Conservation (phyloP, 1,284 basidiomycete genomes). For the Cutaneotrichosporon mucoides region DNA sequence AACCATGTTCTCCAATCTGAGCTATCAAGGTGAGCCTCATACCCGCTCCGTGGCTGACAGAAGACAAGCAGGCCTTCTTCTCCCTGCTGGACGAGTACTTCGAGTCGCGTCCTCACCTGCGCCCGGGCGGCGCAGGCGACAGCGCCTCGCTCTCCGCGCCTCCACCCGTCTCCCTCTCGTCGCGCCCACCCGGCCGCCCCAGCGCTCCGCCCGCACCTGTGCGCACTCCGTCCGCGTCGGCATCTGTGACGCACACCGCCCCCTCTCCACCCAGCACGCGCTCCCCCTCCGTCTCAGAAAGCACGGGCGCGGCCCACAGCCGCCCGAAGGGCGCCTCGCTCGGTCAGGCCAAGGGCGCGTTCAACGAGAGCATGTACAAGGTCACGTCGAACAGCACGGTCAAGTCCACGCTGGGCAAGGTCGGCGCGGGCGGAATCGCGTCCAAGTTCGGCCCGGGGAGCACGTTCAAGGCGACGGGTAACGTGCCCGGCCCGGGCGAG, state of each 20-base stretch:
- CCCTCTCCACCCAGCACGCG: no score
- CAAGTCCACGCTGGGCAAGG: conserved; percentile 16
- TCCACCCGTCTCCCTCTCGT: background rate
- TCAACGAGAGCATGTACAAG: conserved; percentile 11
- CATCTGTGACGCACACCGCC: no score
- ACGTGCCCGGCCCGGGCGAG: background rate
- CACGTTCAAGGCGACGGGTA: background rate
- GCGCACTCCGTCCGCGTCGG: background rate
- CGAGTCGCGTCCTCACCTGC: conserved; percentile 39
- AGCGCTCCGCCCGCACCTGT: background rate
- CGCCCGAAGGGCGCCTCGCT: background rate
- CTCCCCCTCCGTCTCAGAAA: no score
- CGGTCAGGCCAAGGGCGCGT: background rate
- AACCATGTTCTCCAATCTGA: conserved; percentile 2
- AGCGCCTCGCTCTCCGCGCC: background rate
- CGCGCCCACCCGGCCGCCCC: background rate
- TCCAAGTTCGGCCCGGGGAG: background rate
- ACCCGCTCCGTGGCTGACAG: background rate
- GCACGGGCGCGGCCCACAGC: no score
- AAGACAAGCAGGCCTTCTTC: conserved; percentile 42
- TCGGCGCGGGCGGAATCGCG: conserved; percentile 19
- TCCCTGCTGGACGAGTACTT: conserved; percentile 47
- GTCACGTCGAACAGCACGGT: conserved; percentile 14
- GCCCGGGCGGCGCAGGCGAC: conserved; percentile 5
- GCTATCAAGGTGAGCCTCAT: background rate